Conservation (phyloP, 257 asterid genomes). For the Solanum appendiculatum region DNA sequence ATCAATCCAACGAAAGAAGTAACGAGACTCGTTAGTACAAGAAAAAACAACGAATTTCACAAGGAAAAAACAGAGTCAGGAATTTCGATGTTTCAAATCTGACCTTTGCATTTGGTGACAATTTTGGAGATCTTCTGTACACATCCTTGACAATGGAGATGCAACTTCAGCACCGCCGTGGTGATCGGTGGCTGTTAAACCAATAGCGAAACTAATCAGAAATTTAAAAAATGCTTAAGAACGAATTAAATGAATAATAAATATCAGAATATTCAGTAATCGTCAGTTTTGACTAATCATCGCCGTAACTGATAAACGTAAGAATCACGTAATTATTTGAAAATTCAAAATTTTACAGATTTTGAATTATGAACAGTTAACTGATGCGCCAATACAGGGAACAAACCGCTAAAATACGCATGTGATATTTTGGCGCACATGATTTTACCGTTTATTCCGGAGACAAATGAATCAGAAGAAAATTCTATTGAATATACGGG, state of each 20-base stretch:
- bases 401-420: conserved; percentile 5
- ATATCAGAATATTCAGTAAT: not conserved
- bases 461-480: not conserved
- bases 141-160: conserved; percentile 85
- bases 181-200: conserved; percentile 39
- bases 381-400: not conserved
- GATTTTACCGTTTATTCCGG: not conserved
- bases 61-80: not conserved
- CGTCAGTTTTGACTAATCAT: not conserved
- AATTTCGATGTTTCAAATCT: not conserved
- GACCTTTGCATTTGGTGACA: conserved; percentile 59
- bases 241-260: not conserved
- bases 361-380: not conserved
- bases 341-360: not conserved
- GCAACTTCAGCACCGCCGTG: conserved; percentile 56
- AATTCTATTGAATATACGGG: not conserved
- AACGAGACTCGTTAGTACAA: not conserved
- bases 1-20: not conserved
- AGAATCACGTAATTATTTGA: not conserved
- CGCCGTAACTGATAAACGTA: not conserved
- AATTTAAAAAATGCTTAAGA: not conserved
- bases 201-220: not conserved
- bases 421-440: not conserved
- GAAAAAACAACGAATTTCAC: not conserved
- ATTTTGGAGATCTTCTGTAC: conserved; percentile 49